These are phyloP conservation scores for Lyophyllum decastes DNA, from an alignment of 768 basidiomycete species.

Conservation along the genomic window DNA sequence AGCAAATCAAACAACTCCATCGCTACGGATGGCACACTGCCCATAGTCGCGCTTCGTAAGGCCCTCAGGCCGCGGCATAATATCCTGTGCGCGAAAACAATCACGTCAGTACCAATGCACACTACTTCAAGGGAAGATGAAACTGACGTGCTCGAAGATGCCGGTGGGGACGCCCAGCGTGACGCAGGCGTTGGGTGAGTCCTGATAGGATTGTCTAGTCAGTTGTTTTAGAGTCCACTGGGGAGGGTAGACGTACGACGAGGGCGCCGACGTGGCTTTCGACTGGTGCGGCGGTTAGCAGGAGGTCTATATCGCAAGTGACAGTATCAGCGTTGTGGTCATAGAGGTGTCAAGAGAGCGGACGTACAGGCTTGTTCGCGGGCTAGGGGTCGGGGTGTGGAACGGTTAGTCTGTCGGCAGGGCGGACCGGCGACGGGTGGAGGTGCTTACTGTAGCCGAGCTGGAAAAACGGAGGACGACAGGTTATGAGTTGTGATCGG, in stretches of 20 bases:
- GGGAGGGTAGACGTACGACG: slow-evolving; percentile 46
- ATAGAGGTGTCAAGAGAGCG: neutral
- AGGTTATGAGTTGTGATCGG: neutral
- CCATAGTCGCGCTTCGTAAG: slow-evolving; percentile 60
- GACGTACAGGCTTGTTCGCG: slow-evolving; percentile 74
- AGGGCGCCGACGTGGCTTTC: slow-evolving; percentile 68
- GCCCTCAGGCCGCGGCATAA: slow-evolving; percentile 65
- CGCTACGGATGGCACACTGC: slow-evolving; percentile 67
- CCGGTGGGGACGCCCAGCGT: slow-evolving; percentile 74
- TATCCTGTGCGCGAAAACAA: slow-evolving; percentile 45
- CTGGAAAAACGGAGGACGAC: slow-evolving; percentile 32
- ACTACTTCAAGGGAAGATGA: neutral
- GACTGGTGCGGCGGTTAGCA: slow-evolving; percentile 66
- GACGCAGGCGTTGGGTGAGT: slow-evolving; percentile 79
- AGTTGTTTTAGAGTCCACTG: neutral
- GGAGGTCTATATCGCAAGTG: slow-evolving; percentile 41
- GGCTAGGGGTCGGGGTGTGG: slow-evolving; percentile 40
- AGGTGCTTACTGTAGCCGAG: slow-evolving; percentile 66
- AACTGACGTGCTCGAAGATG: slow-evolving; percentile 69
- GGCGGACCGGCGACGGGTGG: neutral
- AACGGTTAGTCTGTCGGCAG: neutral
- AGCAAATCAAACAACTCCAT: slow-evolving; percentile 39
- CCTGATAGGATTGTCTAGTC: slow-evolving; percentile 35
- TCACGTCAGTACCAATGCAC: neutral
- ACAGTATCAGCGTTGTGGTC: neutral